Conservation (phyloP, 805 yeast species). For the Saturnispora serradocipensis region DNA sequence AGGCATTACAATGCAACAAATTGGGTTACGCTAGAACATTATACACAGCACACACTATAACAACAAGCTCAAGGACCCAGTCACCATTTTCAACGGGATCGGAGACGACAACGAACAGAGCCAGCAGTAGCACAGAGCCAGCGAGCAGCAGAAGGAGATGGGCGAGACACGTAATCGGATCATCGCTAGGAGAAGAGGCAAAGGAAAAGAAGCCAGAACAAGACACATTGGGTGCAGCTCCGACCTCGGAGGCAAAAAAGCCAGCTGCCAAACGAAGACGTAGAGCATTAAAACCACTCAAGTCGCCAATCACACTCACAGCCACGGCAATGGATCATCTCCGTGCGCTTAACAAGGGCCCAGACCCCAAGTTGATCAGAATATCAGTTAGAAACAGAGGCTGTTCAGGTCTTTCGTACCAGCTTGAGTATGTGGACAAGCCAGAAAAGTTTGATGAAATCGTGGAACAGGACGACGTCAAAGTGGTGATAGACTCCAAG, state of each 20-base stretch:
- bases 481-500: constrained; percentile 87
- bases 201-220: constrained; percentile 1
- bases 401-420: constrained; percentile 90
- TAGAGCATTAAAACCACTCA: constrained; percentile 74
- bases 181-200: constrained; percentile 5
- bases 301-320: constrained; percentile 78
- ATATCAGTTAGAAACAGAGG: constrained; percentile 95
- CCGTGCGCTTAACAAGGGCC: constrained; percentile 56
- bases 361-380: constrained; percentile 81
- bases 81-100: constrained; percentile 6
- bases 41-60: constrained; percentile 1
- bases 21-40: not conserved
- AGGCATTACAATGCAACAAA: not conserved
- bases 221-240: constrained; percentile 4
- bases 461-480: constrained; percentile 88
- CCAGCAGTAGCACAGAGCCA: not conserved
- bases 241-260: constrained; percentile 8
- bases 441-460: constrained; percentile 96
- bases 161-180: constrained; percentile 25
- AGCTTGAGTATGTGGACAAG: constrained; percentile 77
- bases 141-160: constrained; percentile 17
- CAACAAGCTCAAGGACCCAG: not conserved
- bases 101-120: not conserved
- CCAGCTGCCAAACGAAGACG: constrained; percentile 27
- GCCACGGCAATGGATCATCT: constrained; percentile 71